Conservation (phyloP, 305 asterid genomes). For the Caryopteris hybrid region DNA sequence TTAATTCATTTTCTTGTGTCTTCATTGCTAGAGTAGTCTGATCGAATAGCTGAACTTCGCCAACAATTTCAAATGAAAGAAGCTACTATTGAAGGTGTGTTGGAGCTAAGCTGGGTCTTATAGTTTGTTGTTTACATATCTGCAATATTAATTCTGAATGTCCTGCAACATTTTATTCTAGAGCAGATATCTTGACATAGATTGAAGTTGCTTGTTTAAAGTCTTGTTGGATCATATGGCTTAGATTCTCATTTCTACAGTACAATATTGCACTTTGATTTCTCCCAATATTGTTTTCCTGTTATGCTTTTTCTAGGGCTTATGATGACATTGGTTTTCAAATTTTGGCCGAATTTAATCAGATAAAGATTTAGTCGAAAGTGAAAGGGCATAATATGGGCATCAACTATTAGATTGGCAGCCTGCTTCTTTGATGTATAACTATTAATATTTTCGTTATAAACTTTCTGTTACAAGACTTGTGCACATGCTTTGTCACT, state of each 20-base stretch:
- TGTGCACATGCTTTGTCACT: constrained; percentile 3
- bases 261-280: background rate
- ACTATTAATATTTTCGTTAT: background rate
- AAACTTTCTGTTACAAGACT: background rate
- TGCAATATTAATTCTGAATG: background rate
- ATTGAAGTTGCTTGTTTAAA: background rate
- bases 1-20: constrained; percentile 14
- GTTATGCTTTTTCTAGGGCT: background rate
- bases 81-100: constrained; percentile 67
- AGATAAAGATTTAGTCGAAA: background rate
- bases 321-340: background rate
- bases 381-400: background rate
- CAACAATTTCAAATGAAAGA: constrained; percentile 66
- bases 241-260: constrained; percentile 10
- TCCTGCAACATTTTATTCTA: constrained; percentile 13
- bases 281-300: background rate
- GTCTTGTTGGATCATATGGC: background rate
- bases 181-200: background rate
- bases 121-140: background rate
- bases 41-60: constrained; percentile 63
- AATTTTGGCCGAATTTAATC: background rate
- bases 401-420: background rate
- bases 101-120: constrained; percentile 13
- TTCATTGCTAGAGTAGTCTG: constrained; percentile 48
- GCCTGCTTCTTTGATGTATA: background rate